phyloP scores from a whole-genome alignment of 2,329 filamentous ascomycete genomes.

The Paraphoma chrysanthemicola region DNA sequence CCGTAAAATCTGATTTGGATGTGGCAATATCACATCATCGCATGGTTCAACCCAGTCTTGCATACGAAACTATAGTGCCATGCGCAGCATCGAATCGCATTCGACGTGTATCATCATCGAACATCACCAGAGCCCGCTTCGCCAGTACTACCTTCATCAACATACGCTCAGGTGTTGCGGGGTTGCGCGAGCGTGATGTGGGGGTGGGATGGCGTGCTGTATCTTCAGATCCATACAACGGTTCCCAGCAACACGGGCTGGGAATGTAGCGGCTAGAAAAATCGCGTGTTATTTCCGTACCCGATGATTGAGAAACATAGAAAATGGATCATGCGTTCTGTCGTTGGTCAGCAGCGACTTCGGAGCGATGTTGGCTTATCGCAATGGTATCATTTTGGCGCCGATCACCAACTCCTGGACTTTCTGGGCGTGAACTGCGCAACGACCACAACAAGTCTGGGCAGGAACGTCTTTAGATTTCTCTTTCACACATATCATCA shows the following conservation, averaged over 20 bases:
- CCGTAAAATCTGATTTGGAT: not conserved
- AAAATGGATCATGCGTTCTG: not conserved
- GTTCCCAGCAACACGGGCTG: not conserved
- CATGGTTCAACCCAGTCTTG: slow-evolving; percentile 10
- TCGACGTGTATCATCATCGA: not conserved
- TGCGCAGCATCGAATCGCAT: not conserved
- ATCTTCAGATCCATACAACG: not conserved
- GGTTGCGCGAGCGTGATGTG: slow-evolving; percentile 26
- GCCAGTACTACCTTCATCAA: not conserved
- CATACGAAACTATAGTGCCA: not conserved
- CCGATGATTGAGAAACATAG: not conserved
- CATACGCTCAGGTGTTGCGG: slow-evolving; percentile 13
- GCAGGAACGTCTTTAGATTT: not conserved
- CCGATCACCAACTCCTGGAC: not conserved
- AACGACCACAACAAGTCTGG: not conserved
- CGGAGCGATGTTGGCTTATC: not conserved
- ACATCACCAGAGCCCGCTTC: not conserved
- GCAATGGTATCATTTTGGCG: slow-evolving; percentile 22
- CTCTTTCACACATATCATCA: not conserved
- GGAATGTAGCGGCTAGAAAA: not conserved
- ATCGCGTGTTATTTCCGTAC: not conserved
- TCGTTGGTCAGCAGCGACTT: not conserved
- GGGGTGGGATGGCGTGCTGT: slow-evolving; percentile 30
- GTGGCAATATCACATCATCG: slow-evolving; percentile 14
- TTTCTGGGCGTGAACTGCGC: not conserved